Base-by-base conservation (phyloP, 371 early-diverging fungal genomes). In the Actinomortierella ambigua region DNA sequence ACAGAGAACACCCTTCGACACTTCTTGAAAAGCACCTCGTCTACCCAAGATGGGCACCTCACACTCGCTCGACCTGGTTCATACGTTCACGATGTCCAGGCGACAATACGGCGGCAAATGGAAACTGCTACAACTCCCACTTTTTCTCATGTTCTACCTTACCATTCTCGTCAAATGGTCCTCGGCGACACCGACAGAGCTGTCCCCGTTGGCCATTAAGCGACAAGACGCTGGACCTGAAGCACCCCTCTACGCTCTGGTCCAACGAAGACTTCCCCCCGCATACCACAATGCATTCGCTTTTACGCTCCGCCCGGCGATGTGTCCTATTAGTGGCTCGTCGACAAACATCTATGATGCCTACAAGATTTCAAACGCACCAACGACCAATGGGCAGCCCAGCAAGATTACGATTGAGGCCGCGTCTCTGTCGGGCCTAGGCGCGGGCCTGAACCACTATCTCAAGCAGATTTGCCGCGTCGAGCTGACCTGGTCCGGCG, bases 401-500 rank as follows among this genome's bases (percentile, higher is more conserved):
- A 24, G n/a, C 23, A 48, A 29, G 3, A 47, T 67, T 18, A 5
- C 53, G 53, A 46, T 73, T 8, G 67, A 73, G 24, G 67, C 66
- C 2, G 67, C 50, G 1, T 56, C 67, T 1, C 1, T 63, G 2
- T 56, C 68, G 0, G 75, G 61, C 1, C 23, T 75, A 41, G 75
- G 75, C 7, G 75, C 59, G n/a, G 75, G 75, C 23, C 34, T 75
- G 47, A 75, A 67, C 61, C 51, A 75, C 44, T 75, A 75, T 20
- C 55, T 75, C 42, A 60, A 57, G 28, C 28, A 63, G 15, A 41
- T 68, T 48, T 75, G 75, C 42, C 44, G 67, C n/a, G 68, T 75
- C 40, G 75, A 75, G 50, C 52, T 75, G 64, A 50, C 64, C 9
- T 75, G 75, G 75, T 67, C 68, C 17, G 75, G 75, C 8, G 65